These are phyloP conservation scores for Platismatia glauca DNA, from an alignment of 495 filamentous ascomycete genomes.

Conservation along the genomic window DNA sequence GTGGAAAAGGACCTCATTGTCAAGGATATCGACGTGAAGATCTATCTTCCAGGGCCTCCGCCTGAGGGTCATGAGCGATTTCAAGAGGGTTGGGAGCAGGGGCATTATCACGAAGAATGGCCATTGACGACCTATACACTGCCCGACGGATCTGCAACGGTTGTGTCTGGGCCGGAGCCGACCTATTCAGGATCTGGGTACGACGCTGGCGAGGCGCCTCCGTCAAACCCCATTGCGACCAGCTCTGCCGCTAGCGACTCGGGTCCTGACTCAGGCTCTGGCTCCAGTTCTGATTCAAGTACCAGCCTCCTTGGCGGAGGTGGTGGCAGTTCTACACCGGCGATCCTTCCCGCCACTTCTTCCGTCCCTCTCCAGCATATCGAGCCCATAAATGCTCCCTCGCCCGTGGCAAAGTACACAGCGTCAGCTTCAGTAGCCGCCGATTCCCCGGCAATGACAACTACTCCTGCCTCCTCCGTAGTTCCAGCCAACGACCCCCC, in stretches of 20 bases:
- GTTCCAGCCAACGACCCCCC: background rate
- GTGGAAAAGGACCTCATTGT: background rate
- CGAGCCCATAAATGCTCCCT: background rate
- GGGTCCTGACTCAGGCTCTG: background rate
- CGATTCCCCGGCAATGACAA: too few species aligned
- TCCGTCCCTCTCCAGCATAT: background rate
- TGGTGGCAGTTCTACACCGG: background rate
- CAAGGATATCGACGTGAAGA: background rate
- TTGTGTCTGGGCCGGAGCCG: background rate
- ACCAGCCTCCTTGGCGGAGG: background rate
- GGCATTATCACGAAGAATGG: background rate
- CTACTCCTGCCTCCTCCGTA: too few species aligned
- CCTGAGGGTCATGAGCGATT: background rate
- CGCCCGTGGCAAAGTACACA: too few species aligned
- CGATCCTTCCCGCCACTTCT: background rate
- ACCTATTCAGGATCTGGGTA: background rate
- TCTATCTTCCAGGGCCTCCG: background rate
- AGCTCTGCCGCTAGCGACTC: background rate
- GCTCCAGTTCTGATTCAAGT: too few species aligned
- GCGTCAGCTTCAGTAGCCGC: too few species aligned
- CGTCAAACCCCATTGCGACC: background rate
- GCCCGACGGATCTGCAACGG: background rate
- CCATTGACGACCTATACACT: background rate
- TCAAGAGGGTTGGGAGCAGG: background rate
- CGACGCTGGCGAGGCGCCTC: background rate